Evolutionary conservation across 345 rosid species (phyloP), one percentile per base, ranked within the genome.

Genomic region (Kernera saxatilis): DNA sequence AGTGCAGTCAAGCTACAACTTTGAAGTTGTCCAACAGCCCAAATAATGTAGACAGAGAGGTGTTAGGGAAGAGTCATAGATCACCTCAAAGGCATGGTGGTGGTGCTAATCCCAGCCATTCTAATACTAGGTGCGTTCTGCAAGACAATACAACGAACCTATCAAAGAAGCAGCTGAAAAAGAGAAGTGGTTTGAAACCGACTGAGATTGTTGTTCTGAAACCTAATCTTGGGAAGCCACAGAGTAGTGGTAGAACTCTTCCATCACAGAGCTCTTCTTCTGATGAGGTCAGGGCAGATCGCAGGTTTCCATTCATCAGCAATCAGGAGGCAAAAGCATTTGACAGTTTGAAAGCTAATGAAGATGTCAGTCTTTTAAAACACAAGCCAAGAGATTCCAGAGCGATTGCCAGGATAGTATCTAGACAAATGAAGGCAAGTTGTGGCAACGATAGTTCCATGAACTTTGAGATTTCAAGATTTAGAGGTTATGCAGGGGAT

Each of bases 181-280:
- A 57, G 59, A 84, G 65, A 69, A 75, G 55, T 41, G 77, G 59
- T 19, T 40, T 77, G 3, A 57, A 74, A 56, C 91, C 90, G n/a
- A 89, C 95, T 26, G 85, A 81, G 80, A 92, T 92, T 78, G 91
- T 90, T 71, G 90, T 92, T 56, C 80, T 92, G 66, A 92, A 92
- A 69, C 95, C 98, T 65, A 90, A 84, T 74, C 50, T 81, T 29
- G 96, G 84, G 46, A 86, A 78, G 87, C 54, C 55, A 48, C 82
- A 65, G 22, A 73, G 68, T 78, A 59, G 74, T 69, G 61, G 49
- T 56, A 70, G 73, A 74, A 55, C 67, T 53, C 67, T 70, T 70
- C 76, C 81, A 45, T 82, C 89, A 29, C 69, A 84, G 18, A 69
- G 64, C 49, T 64, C 84, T 63, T 82, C 88, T 61, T 78, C 67